phyloP scores from a whole-genome alignment of 768 basidiomycete species.

The Leccinum incarnatum region DNA sequence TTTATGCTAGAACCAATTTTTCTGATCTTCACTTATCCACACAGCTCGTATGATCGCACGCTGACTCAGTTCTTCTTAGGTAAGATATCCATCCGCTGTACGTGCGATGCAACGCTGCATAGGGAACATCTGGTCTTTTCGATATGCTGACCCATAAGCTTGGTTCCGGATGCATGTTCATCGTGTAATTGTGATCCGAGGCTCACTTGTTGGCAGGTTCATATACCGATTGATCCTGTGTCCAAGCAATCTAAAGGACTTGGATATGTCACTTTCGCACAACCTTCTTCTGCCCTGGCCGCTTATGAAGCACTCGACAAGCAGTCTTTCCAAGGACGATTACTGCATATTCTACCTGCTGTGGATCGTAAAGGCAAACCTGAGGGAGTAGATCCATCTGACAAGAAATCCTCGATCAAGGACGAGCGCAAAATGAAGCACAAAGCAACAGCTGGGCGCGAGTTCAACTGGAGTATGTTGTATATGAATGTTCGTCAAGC shows the following conservation, averaged over 20 bases:
- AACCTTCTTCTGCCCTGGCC: conserved; percentile 48
- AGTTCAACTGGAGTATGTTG: conserved; percentile 90
- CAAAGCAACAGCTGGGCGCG: conserved; percentile 67
- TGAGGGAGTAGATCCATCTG: conserved; percentile 38
- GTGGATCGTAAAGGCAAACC: conserved; percentile 58
- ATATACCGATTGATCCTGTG: conserved; percentile 50
- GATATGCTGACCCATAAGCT: conserved; percentile 46
- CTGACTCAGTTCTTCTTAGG: conserved; percentile 15
- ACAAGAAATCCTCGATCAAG: conserved; percentile 54
- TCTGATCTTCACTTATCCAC: conserved; percentile 16
- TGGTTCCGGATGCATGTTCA: conserved; percentile 33
- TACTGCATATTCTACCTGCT: conserved; percentile 88
- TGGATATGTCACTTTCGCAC: conserved; percentile 54
- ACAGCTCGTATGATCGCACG: not conserved
- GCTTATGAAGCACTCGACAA: conserved; percentile 82
- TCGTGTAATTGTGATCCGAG: not conserved
- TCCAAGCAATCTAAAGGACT: conserved; percentile 57
- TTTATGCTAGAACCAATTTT: conserved; percentile 50
- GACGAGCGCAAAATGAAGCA: conserved; percentile 56
- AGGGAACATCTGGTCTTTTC: conserved; percentile 58
- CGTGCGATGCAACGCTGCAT: conserved; percentile 13
- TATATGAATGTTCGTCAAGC: conserved; percentile 90
- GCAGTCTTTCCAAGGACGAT: conserved; percentile 84
- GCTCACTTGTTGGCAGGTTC: conserved; percentile 40
- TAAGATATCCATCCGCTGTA: not conserved